Conservation (phyloP, 495 filamentous ascomycete genomes). For the Neurospora sp. region DNA sequence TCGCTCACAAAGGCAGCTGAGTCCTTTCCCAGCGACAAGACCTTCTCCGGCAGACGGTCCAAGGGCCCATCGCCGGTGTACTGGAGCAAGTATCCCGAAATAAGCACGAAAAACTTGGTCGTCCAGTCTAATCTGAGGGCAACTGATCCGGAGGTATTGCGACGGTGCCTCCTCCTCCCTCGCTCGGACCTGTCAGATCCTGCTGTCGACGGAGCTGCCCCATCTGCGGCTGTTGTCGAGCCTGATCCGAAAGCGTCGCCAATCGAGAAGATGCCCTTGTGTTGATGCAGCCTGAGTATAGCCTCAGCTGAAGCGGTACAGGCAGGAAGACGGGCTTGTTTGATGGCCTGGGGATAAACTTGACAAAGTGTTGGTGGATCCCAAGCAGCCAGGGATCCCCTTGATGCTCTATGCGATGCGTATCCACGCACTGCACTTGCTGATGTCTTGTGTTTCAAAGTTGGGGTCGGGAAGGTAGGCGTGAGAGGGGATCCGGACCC, state of each 20-base stretch:
- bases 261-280: conserved; percentile 34
- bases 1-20: conserved; percentile 93
- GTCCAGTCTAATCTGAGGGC: conserved; percentile 64
- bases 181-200: conserved; percentile 23
- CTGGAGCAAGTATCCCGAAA: conserved; percentile 77
- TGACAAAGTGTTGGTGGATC: conserved; percentile 78
- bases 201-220: not conserved
- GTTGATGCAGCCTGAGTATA: conserved; percentile 52
- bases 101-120: conserved; percentile 71
- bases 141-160: conserved; percentile 44
- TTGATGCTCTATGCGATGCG: conserved; percentile 6
- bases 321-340: conserved; percentile 41
- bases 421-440: conserved; percentile 18
- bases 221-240: conserved; percentile 6
- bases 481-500: conserved; percentile 1
- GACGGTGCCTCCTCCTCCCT: conserved; percentile 36
- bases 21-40: conserved; percentile 69
- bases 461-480: conserved; percentile 2
- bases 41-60: conserved; percentile 78
- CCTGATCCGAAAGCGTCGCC: conserved; percentile 31
- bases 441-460: conserved; percentile 29
- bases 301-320: conserved; percentile 42
- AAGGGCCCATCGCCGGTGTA: conserved; percentile 73
- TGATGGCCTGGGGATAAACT: conserved; percentile 76
- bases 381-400: conserved; percentile 41